Percentiles rank a stretch among this genome's conserved stretches.
Conservation (phyloP, 768 basidiomycete species). For the Lactarius deliciosus region DNA sequence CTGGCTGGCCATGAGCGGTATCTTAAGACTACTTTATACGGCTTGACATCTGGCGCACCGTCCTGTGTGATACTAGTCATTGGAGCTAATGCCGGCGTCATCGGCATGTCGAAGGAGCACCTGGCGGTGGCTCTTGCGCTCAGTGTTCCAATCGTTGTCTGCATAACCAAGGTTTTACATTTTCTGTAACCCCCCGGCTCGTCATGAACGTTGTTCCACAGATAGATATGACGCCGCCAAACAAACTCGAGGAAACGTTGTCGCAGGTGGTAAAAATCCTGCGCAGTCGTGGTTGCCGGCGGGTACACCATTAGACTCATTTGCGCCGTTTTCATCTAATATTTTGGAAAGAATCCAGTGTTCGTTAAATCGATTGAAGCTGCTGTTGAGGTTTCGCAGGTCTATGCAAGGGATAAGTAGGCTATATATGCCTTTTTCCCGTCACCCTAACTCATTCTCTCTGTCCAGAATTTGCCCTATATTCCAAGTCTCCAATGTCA, state of each 20-base stretch:
- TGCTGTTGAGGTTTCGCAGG: slow-evolving; percentile 73
- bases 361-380: slow-evolving; percentile 81
- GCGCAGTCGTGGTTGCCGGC: slow-evolving; percentile 91
- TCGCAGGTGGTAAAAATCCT: slow-evolving; percentile 93
- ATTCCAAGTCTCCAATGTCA: slow-evolving; percentile 92
- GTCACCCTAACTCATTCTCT: not conserved
- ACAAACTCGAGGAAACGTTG: slow-evolving; percentile 86
- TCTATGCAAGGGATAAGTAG: slow-evolving; percentile 73
- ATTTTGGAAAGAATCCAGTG: slow-evolving; percentile 63
- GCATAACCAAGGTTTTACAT: slow-evolving; percentile 82
- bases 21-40: slow-evolving; percentile 90
- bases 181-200: not conserved
- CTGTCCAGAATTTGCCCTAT: slow-evolving; percentile 76
- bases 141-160: slow-evolving; percentile 89
- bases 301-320: slow-evolving; percentile 28
- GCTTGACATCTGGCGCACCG: slow-evolving; percentile 90
- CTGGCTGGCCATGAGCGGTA: slow-evolving; percentile 95
- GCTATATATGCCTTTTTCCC: slow-evolving; percentile 24
- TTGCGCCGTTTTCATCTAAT: slow-evolving; percentile 3
- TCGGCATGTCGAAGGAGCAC: slow-evolving; percentile 95
- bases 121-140: slow-evolving; percentile 91
- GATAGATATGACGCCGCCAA: slow-evolving; percentile 98
- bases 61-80: slow-evolving; percentile 92
- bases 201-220: slow-evolving; percentile 31
- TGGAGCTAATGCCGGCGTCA: slow-evolving; percentile 90